Base-by-base conservation (phyloP, 805 yeast species). In the Candida nanaspora region DNA sequence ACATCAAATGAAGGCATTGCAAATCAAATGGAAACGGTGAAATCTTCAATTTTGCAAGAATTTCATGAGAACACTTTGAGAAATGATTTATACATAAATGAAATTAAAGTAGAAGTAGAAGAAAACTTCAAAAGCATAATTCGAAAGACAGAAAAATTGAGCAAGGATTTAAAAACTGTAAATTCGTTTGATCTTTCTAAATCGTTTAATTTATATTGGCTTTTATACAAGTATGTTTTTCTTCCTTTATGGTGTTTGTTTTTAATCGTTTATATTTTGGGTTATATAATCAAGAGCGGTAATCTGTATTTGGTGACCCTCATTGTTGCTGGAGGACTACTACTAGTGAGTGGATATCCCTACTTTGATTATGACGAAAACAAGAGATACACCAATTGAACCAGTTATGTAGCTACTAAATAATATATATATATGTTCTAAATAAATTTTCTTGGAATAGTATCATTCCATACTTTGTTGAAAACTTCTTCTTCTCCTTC, bases 391-490 rank as follows among this genome's bases (percentile, higher is more conserved):
- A n/a, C n/a, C n/a, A n/a, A n/a, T n/a, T n/a, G n/a, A n/a, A n/a
- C n/a, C n/a, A n/a, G n/a, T n/a, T n/a, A n/a, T n/a, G n/a, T n/a
- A n/a, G n/a, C 27, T 23, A 8, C 27, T 8, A 8, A 23, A 11
- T 11, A 8, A 7, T 23, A 23, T 23, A 23, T 23, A 8, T 23
- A 23, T 23, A 13, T 11, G 32, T 15, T 23, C 57, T 58, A 61
- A 5, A 55, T 44, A 43, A 53, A 65, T 20, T 51, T 43, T 51
- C 70, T 59, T 19, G 62, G 55, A 42, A 68, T 63, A 2, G 41
- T 44, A 42, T 63, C 59, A 14, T 56, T 50, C 65, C 68, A 69
- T 0, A 39, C 46, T 37, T 62, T 59, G 20, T 66, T 66, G 31
- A 55, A 55, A 13, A 66, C 53, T 30, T 54, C 35, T 21, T 49